A percentile compares a stretch with the other conserved stretches of the same genome.
Evolutionary conservation across 2,329 filamentous ascomycete genomes (phyloP).

Genomic region (Aspergillaceae sp.): DNA sequence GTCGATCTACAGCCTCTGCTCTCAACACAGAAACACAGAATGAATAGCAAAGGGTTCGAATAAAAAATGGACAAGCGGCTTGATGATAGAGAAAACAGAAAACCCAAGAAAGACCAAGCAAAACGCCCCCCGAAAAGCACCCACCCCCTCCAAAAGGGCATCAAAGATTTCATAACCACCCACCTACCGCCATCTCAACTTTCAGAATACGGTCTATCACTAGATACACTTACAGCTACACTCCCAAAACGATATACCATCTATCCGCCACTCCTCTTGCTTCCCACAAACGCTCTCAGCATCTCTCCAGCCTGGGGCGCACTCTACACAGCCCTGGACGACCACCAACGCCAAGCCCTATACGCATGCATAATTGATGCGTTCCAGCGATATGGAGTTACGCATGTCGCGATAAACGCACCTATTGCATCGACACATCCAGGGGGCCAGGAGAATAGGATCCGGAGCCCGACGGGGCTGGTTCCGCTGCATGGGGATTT

Average conservation of each 20-base stretch:
- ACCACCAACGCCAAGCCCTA: constrained; percentile 26
- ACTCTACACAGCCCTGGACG: constrained; percentile 20
- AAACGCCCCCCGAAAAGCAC: constrained; percentile 6
- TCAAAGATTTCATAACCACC: constrained; percentile 21
- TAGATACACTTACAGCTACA: constrained; percentile 9
- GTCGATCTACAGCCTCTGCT: no score
- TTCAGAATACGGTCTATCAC: constrained; percentile 8
- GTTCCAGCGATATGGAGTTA: constrained; percentile 34
- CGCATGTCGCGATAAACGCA: constrained; percentile 52
- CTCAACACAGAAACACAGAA: not conserved
- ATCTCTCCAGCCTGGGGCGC: constrained; percentile 18
- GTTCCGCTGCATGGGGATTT: constrained; percentile 67
- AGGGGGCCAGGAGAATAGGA: constrained; percentile 52
- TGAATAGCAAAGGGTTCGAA: not conserved
- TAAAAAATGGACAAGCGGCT: not conserved
- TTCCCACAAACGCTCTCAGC: constrained; percentile 42
- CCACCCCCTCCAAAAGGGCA: constrained; percentile 26
- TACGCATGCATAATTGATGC: constrained; percentile 35
- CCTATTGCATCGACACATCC: constrained; percentile 40
- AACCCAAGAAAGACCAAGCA: not conserved
- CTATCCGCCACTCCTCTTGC: constrained; percentile 51
- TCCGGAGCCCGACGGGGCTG: constrained; percentile 65
- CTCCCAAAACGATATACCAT: constrained; percentile 44
- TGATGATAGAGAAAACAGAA: not conserved
- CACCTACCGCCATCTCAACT: constrained; percentile 11